Percentiles rank a stretch among this genome's conserved stretches.
phyloP scores from a whole-genome alignment of 805 yeast genomes.

The Suhomyces vadensis region DNA sequence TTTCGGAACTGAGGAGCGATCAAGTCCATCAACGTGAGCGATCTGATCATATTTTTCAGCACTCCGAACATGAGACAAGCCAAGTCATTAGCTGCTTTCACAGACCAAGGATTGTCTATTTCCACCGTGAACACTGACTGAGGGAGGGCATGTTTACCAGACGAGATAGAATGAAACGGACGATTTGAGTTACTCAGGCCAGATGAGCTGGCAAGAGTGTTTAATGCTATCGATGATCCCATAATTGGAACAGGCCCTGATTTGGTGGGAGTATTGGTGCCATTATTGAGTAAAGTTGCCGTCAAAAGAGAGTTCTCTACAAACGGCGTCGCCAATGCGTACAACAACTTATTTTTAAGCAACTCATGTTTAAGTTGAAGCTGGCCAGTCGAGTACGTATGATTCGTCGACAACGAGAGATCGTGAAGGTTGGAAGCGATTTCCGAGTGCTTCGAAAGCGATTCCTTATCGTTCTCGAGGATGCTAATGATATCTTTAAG shows the following conservation, averaged over 20 bases:
- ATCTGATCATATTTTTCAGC: slow-evolving; percentile 59
- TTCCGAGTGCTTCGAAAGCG: slow-evolving; percentile 33
- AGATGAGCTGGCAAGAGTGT: slow-evolving; percentile 16
- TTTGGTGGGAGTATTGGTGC: slow-evolving; percentile 19
- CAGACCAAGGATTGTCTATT: slow-evolving; percentile 70
- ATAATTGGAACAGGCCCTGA: neutral
- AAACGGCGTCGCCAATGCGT: slow-evolving; percentile 71
- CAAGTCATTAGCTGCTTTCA: slow-evolving; percentile 84
- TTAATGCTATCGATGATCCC: slow-evolving; percentile 28
- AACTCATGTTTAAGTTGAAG: slow-evolving; percentile 35
- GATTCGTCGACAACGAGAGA: slow-evolving; percentile 48
- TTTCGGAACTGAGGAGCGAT: slow-evolving; percentile 75
- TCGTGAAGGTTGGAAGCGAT: slow-evolving; percentile 59
- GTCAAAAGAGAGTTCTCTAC: slow-evolving; percentile 40
- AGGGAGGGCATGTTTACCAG: slow-evolving; percentile 70
- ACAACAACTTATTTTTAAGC: slow-evolving; percentile 49
- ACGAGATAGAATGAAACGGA: slow-evolving; percentile 62
- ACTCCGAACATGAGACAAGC: slow-evolving; percentile 88
- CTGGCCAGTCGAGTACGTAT: slow-evolving; percentile 19
- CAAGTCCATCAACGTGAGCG: slow-evolving; percentile 70
- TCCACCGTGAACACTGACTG: slow-evolving; percentile 86
- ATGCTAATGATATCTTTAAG: slow-evolving; percentile 50
- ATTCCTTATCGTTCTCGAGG: slow-evolving; percentile 40
- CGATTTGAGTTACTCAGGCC: slow-evolving; percentile 31
- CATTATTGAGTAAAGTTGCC: slow-evolving; percentile 19